phyloP scores from a whole-genome alignment of 495 filamentous ascomycete species.

The Lophiostoma macrostomum region DNA sequence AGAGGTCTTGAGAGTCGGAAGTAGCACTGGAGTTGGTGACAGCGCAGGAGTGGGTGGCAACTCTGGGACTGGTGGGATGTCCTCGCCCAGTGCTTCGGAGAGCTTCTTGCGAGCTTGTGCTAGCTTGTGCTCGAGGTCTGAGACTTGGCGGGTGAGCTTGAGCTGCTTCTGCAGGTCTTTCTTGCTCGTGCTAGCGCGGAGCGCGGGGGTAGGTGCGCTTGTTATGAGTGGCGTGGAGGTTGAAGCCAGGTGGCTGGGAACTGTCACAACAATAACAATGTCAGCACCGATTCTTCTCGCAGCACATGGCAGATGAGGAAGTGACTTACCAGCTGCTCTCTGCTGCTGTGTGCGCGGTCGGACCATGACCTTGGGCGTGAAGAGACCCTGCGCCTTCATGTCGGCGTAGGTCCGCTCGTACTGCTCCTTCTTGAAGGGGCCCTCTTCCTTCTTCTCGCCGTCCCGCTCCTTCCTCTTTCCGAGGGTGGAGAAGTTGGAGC shows the following conservation, averaged over 20 bases:
- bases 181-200: slow-evolving; percentile 54
- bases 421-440: slow-evolving; percentile 42
- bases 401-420: slow-evolving; percentile 59
- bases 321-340: slow-evolving; percentile 7
- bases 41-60: no score
- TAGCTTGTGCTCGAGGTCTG: slow-evolving; percentile 63
- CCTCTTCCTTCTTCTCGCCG: slow-evolving; percentile 20
- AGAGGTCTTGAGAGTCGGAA: not conserved
- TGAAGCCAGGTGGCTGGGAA: not conserved
- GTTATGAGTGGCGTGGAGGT: slow-evolving; percentile 28
- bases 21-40: slow-evolving; percentile 19
- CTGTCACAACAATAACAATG: slow-evolving; percentile 26
- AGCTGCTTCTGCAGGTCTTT: slow-evolving; percentile 61
- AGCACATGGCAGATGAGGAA: slow-evolving; percentile 33
- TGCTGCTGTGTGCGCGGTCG: slow-evolving; percentile 11
- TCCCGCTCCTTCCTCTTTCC: slow-evolving; percentile 16
- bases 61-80: slow-evolving; percentile 37
- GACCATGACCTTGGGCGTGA: slow-evolving; percentile 33
- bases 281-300: not conserved
- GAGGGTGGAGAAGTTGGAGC: slow-evolving; percentile 1
- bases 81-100: slow-evolving; percentile 47
- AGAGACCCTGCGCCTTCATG: slow-evolving; percentile 58
- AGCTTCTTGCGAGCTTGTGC: slow-evolving; percentile 58
- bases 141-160: slow-evolving; percentile 62
- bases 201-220: slow-evolving; percentile 33